Percentiles rank a stretch among this genome's conserved stretches.
Conservation (phyloP, 371 early-diverging fungal genomes). For the Mucor racemosus region DNA sequence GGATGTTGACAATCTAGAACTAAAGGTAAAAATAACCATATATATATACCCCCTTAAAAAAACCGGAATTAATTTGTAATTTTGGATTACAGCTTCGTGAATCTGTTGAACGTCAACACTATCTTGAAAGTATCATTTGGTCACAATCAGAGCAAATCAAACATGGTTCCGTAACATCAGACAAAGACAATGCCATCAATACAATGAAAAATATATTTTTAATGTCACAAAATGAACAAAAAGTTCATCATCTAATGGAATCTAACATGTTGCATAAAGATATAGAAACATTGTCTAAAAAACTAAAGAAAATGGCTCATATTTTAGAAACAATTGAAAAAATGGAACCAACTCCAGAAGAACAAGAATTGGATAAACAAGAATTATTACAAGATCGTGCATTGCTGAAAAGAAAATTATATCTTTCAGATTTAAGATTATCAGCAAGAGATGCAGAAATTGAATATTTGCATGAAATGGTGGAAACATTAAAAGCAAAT, state of each 20-base stretch:
- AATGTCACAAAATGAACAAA: constrained; percentile 40
- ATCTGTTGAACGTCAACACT: constrained; percentile 32
- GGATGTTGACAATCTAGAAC: constrained; percentile 31
- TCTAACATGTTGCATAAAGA: constrained; percentile 32
- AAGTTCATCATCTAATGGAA: constrained; percentile 29
- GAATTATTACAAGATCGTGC: constrained; percentile 35
- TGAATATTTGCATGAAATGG: constrained; percentile 40
- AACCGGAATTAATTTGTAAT: constrained; percentile 7
- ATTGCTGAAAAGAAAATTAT: constrained; percentile 38
- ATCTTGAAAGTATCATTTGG: constrained; percentile 34
- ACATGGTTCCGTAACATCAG: constrained; percentile 9
- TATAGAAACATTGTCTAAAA: constrained; percentile 28
- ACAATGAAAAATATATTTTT: constrained; percentile 41
- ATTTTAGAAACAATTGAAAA: constrained; percentile 40
- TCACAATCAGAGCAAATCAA: constrained; percentile 40
- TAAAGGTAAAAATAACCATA: constrained; percentile 28
- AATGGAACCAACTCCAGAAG: constrained; percentile 32
- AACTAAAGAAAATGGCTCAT: constrained; percentile 30
- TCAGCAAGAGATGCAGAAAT: constrained; percentile 51
- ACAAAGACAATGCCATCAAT: constrained; percentile 26
- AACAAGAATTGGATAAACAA: constrained; percentile 31
- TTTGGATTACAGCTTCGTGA: constrained; percentile 22
- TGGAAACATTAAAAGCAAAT: constrained; percentile 23
- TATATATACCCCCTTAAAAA: not conserved
- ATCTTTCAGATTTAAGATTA: constrained; percentile 48